A percentile compares a stretch with the other conserved stretches of the same genome.
Evolutionary conservation across 192 early-diverging fungal species (phyloP).

Genomic region (Helicostylum pulchrum): DNA sequence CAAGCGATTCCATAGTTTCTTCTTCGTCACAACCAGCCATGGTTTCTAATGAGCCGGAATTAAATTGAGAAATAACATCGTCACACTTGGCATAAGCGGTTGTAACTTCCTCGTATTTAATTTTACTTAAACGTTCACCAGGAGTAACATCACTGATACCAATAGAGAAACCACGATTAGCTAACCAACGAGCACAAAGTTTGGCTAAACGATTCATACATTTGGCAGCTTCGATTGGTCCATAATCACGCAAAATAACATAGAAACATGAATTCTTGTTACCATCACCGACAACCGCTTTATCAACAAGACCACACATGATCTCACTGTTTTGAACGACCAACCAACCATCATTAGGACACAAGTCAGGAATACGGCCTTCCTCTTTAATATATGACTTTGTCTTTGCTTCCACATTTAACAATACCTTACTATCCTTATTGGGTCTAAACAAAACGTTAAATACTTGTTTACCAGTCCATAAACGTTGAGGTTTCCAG

Average conservation of each 20-base stretch:
- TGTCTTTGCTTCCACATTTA: slow-evolving; percentile 92
- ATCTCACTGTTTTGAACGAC: slow-evolving; percentile 93
- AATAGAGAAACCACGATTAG: slow-evolving; percentile 95
- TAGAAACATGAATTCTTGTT: slow-evolving; percentile 96
- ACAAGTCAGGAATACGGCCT: slow-evolving; percentile 64
- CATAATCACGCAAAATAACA: slow-evolving; percentile 88
- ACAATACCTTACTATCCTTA: slow-evolving; percentile 52
- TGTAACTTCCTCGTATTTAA: slow-evolving; percentile 78
- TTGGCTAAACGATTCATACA: slow-evolving; percentile 96
- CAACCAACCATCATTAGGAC: slow-evolving; percentile 86
- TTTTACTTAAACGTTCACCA: slow-evolving; percentile 64
- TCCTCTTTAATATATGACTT: slow-evolving; percentile 67
- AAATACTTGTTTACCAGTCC: slow-evolving; percentile 98
- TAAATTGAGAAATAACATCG: slow-evolving; percentile 68
- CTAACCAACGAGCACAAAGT: slow-evolving; percentile 36
- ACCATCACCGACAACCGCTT: slow-evolving; percentile 93
- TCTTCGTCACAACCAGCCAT: slow-evolving; percentile 85
- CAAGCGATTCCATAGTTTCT: slow-evolving; percentile 81
- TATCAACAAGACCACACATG: slow-evolving; percentile 92
- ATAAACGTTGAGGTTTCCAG: slow-evolving; percentile 82
- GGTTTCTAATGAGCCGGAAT: slow-evolving; percentile 70
- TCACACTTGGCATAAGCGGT: slow-evolving; percentile 85
- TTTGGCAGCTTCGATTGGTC: slow-evolving; percentile 76
- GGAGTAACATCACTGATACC: slow-evolving; percentile 98
- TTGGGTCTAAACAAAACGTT: slow-evolving; percentile 87